Evolutionary conservation across 179 eudicot genomes (phyloP), one percentile per base, ranked within the genome.

Genomic region (Silene coronaria): DNA sequence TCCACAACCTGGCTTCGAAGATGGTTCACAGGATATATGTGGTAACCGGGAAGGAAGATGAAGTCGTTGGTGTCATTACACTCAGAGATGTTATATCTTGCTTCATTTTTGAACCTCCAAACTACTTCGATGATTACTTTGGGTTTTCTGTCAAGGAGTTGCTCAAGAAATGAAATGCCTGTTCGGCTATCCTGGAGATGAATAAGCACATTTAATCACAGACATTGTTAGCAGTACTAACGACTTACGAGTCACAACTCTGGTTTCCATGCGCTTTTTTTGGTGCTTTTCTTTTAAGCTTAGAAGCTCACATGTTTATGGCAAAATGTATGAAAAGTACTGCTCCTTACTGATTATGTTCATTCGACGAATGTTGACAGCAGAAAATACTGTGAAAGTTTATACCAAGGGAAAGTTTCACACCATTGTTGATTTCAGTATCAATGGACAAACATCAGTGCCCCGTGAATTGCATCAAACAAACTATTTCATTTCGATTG

Each of bases 71-170:
- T 7, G 92, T 92, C 51, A 88, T 92, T 61, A 96, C 98, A 0
- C 92, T 96, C 22, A 90, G 99, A 83, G 99, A 95, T 73, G 96
- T 96, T 64, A 96, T 96, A 64, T 89, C 99, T 42, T 93, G 98
- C 85, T 91, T 96, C 85, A 88, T 96, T 77, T 78, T 46, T 32
- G 98, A 96, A 72, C 99, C 99, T 24, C 90, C 91, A 17, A 91
- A 91, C 78, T 89, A 88, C 84, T 83, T 92, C 5, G 93, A 89
- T 45, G 82, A 89, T 74, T 86, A 89, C 89, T 88, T 89, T 1
- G 93, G 91, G 4, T 88, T 80, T 73, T 78, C 97, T 23, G 86
- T 80, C 6, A 81, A 84, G 78, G 97, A 86, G 75, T 72, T 90
- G 83, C 75, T 93, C 76, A 76, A 75, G 61, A 80, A 63, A 80